Base-by-base conservation (phyloP, 2,329 filamentous ascomycete genomes). In the Ascochyta pisi region DNA sequence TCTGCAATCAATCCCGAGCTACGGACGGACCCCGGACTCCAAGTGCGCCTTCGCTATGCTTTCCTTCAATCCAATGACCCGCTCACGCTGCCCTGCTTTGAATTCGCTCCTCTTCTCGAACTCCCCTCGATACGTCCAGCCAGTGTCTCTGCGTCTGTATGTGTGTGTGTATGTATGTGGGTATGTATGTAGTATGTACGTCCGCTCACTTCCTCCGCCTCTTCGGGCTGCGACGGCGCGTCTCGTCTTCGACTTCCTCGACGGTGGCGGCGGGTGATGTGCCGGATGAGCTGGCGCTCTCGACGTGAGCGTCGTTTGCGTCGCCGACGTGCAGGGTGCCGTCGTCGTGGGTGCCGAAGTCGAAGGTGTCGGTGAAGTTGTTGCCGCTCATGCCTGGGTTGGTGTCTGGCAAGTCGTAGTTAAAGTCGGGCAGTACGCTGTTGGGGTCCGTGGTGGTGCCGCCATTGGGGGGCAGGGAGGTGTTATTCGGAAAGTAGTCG, bases 401-500 rank as follows among this genome's bases (percentile, higher is more conserved):
- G 1, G 58, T 31, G 16, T 66, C 61, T 1, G 61, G 46, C 4
- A 65, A 46, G 1, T 70, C 60, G 46, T 67, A 72, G 43, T 66
- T 68, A 42, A 73, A 65, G 57, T 73, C 70, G 1, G 67, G 66
- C 4, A 71, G 46, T 2, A 50, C 59, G 9, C 23, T 39, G 8
- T 51, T 24, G 19, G 34, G 26, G 24, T 62, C 62, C 19, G 19
- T 19, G 6, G 34, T 50, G 1, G 44, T 6, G 26, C 35, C 6
- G 12, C 52, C 26, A 35, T 55, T 29, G 27, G 33, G 19, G 0
- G 49, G 38, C 7, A 43, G 23, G 6, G 44, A 44, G 15, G 54
- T 43, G 9, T 53, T 54, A 6, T 50, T 44, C 3, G 79, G 77
- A 58, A 84, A 85, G 63, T 83, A 85, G 60, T 85, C 82, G 24